Evolutionary conservation across 2,329 filamentous ascomycete genomes (phyloP), one percentile per base, ranked within the genome.

Genomic region (Pseudocercospora fijiensis): DNA sequence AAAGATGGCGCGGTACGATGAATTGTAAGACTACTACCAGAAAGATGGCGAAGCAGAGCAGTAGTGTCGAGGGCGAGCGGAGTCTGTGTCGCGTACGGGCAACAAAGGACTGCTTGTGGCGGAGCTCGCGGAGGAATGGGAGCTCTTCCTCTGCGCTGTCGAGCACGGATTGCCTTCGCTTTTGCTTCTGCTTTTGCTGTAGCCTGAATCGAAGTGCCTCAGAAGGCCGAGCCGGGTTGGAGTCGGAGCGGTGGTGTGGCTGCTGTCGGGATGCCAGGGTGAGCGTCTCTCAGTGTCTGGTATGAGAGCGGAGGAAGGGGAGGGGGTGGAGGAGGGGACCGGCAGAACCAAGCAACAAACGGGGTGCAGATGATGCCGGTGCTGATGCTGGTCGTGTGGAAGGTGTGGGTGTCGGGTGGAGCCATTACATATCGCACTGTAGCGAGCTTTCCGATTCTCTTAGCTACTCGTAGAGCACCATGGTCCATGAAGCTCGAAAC

Each of bases 41-140:
- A 16, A 60, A 37, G 37, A 68, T 10, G 51, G 59, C 57, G 24
- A 66, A 16, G 57, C 68, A 61, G 41, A 59, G 55, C 61, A 65
- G 58, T 24, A 68, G 62, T 26, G 63, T 63, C 16, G 63, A 60
- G 18, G 65, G 63, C 56, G 61, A 59, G 13, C 37, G 47, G 30
- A 51, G 45, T 47, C 57, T 51, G 18, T 63, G 37, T 58, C 59
- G 43, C 13, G 63, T 60, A 47, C 60, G 66, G 58, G 62, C 33
- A 30, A 64, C 56, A 52, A 63, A 47, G 41, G 60, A 26, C 55
- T 60, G 58, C 58, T 63, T 66, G 30, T 63, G 60, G 58, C 66
- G 70, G 33, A 75, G 70, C 43, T 75, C 71, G 51, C 65, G 69
- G 22, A 75, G 67, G 61, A 75, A 75, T 24, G 71, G 70, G 45